Percentiles rank a stretch among this genome's conserved stretches.
These are phyloP conservation scores for Didymellaceae sp. DNA, from an alignment of 2,329 filamentous ascomycete genomes.

Conservation along the genomic window DNA sequence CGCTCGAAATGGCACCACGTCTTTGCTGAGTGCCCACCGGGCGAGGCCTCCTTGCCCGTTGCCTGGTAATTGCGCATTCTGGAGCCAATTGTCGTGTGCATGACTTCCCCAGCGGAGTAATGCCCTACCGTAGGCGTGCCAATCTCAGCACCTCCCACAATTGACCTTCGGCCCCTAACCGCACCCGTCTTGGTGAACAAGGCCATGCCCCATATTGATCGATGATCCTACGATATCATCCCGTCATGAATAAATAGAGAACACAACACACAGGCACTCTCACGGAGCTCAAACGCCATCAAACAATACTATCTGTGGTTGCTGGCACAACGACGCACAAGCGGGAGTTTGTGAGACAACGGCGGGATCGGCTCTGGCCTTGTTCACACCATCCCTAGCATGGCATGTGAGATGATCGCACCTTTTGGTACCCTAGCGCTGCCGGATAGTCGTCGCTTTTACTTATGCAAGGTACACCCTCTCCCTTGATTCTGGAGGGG, in stretches of 20 bases:
- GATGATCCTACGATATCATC: constrained; percentile 10
- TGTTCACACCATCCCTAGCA: constrained; percentile 21
- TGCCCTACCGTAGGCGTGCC: constrained; percentile 12
- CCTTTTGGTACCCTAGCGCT: constrained; percentile 26
- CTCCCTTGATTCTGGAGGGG: constrained; percentile 19
- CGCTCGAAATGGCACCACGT: constrained; percentile 5
- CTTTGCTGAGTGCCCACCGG: constrained; percentile 10
- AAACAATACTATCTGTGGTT: constrained; percentile 19
- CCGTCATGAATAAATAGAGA: constrained; percentile 17
- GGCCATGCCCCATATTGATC: constrained; percentile 4
- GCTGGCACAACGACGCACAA: constrained; percentile 19
- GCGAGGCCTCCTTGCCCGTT: constrained; percentile 14
- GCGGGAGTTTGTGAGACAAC: constrained; percentile 12
- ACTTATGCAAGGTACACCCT: constrained; percentile 35
- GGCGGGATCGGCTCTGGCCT: constrained; percentile 17
- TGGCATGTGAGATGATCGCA: constrained; percentile 25
- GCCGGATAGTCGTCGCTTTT: constrained; percentile 14
- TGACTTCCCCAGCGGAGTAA: constrained; percentile 18
- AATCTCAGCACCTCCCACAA: constrained; percentile 22
- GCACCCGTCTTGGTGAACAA: constrained; percentile 10
- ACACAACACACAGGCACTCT: neutral
- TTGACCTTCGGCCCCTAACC: constrained; percentile 20
- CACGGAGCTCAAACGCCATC: neutral
- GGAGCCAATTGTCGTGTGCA: constrained; percentile 9
- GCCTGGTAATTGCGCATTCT: constrained; percentile 15